phyloP scores from a whole-genome alignment of 208 protist genomes.

The Crithidia brevicula region DNA sequence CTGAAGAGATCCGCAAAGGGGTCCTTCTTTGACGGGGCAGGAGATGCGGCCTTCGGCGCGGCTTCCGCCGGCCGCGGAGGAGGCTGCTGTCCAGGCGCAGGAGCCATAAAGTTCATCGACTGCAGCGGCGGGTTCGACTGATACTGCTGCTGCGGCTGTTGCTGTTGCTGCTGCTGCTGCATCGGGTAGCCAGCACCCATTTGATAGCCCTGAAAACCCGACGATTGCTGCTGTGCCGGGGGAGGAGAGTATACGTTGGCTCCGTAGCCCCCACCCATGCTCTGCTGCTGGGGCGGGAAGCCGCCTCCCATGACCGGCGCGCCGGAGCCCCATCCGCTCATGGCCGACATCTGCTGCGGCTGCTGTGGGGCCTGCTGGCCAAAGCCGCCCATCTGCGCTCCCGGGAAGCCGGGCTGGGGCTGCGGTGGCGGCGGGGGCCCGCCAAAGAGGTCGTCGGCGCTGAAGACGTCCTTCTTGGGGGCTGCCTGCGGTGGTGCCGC shows the following conservation, averaged over 20 bases:
- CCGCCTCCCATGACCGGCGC: conserved; percentile 14
- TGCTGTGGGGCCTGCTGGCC: conserved; percentile 17
- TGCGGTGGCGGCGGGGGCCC: conserved; percentile 27
- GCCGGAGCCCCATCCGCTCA: conserved; percentile 26
- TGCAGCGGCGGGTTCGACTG: conserved; percentile 20
- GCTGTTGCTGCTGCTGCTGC: conserved; percentile 29
- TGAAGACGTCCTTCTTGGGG: conserved; percentile 50
- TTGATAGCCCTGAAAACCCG: conserved; percentile 2
- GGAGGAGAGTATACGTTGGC: background rate
- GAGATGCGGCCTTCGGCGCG: conserved; percentile 7
- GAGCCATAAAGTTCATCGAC: conserved; percentile 61
- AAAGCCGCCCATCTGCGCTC: conserved; percentile 17
- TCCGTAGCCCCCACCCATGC: conserved; percentile 15
- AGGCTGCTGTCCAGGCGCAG: conserved; percentile 42
- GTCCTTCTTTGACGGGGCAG: conserved; percentile 39
- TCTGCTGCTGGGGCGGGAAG: conserved; percentile 17
- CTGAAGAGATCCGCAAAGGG: conserved; percentile 83
- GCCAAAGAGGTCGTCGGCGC: conserved; percentile 54
- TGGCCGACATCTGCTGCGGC: conserved; percentile 17
- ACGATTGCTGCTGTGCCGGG: conserved; percentile 24
- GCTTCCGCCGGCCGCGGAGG: background rate
- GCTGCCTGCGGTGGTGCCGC: conserved; percentile 11
- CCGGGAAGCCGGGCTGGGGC: conserved; percentile 24
- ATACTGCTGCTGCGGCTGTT: conserved; percentile 25
- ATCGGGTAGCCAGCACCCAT: conserved; percentile 22